Evolutionary conservation across 257 asterid genomes (phyloP).

Genomic region (Phtheirospermum japonicum): DNA sequence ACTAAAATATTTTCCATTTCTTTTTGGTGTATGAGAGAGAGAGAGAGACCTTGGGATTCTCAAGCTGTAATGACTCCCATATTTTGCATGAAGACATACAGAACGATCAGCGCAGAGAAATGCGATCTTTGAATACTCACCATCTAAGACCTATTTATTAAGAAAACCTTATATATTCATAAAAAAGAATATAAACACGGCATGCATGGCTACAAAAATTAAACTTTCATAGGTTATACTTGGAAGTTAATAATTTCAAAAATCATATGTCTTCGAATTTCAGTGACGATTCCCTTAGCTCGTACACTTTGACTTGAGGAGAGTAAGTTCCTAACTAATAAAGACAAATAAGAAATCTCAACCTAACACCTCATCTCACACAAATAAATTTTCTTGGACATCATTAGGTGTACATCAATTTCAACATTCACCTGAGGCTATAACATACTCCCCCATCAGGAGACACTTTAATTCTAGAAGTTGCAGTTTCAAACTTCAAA

Average conservation of each 20-base stretch:
- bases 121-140: conserved; percentile 88
- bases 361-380: background rate
- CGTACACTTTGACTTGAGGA: conserved; percentile 92
- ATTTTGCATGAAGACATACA: no score
- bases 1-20: no score
- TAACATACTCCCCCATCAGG: conserved; percentile 85
- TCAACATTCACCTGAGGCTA: conserved; percentile 67
- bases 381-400: background rate
- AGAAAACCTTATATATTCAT: conserved; percentile 18
- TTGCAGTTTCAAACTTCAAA: conserved; percentile 87
- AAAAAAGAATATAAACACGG: no score
- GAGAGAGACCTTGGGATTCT: conserved; percentile 75
- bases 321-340: conserved; percentile 82
- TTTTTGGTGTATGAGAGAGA: background rate
- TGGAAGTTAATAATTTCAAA: conserved; percentile 82
- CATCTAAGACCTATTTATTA: conserved; percentile 65
- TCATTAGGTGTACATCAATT: background rate
- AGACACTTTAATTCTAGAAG: conserved; percentile 73
- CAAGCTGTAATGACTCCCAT: conserved; percentile 85
- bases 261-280: conserved; percentile 92
- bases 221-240: no score
- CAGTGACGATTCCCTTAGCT: conserved; percentile 71
- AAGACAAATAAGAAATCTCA: conserved; percentile 2
- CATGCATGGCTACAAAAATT: no score
- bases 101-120: conserved; percentile 95